Base-by-base conservation (phyloP, 257 asterid species). In the Forsythia suspensa region DNA sequence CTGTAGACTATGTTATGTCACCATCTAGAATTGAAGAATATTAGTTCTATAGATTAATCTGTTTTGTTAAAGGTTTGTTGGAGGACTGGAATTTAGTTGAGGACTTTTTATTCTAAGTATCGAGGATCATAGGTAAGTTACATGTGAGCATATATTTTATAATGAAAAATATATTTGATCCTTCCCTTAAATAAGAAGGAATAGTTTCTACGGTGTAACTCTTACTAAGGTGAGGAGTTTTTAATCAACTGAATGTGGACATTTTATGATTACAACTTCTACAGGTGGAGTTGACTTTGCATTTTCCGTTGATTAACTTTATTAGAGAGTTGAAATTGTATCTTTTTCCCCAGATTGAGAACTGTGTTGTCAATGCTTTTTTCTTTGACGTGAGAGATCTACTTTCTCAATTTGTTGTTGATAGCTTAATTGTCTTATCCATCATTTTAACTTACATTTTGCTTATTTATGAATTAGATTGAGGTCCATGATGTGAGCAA, bases 401-500 rank as follows among this genome's bases (percentile, higher is more conserved):
- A 18, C 11, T 65, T 66, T 75, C 75, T 76, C 38, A 71, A 16
- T 51, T 44, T n/a, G 9, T 72, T 69, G 73, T 63, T 43, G 51
- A 76, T 75, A 76, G 43, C 68, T 41, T 21, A 24, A 61, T 66
- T 76, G 16, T 76, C 38, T 76, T 79, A 20, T 75, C 71, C 3
- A 41, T 80, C 70, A 36, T 63, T 48, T 55, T 41, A 65, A 72
- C 70, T 79, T 43, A 76, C 43, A 57, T 44, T 73, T 69, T 18
- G 18, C 40, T 69, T 66, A 29, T 69, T 57, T 85, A 72, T 85
- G 79, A 55, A 63, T 51, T 84, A 96, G 99, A 94, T 94, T 82
- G 99, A 96, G 89, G 96, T 92, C 75, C 91, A 94, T 91, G 99
- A 96, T 85, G 99, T 96, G 81, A 91, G 97, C 93, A 96, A 94